These are phyloP conservation scores for Cladophialophora carrionii DNA, from an alignment of 2,329 filamentous ascomycete species.

Conservation along the genomic window DNA sequence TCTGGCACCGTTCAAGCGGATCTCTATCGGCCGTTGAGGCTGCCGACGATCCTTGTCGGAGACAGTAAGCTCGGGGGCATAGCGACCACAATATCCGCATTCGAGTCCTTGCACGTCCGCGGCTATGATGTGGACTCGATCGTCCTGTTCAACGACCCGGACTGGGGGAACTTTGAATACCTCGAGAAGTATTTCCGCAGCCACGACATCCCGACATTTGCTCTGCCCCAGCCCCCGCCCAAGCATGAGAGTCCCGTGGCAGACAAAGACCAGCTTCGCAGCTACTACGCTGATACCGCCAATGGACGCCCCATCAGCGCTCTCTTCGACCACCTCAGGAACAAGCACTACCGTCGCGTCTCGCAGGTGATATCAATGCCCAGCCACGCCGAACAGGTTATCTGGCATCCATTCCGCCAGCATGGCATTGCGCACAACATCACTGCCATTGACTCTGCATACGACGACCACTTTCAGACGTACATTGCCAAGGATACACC, in stretches of 20 bases:
- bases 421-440: constrained; percentile 70
- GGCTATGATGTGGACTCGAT: constrained; percentile 76
- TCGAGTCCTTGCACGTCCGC: constrained; percentile 74
- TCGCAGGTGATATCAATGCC: constrained; percentile 64
- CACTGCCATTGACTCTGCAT: constrained; percentile 76
- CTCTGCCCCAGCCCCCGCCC: constrained; percentile 63
- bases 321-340: constrained; percentile 57
- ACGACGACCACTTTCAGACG: constrained; percentile 77
- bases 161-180: constrained; percentile 71
- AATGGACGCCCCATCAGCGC: constrained; percentile 47
- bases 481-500: constrained; percentile 41
- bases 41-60: constrained; percentile 73
- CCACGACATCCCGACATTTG: constrained; percentile 60
- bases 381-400: constrained; percentile 61
- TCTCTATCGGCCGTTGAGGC: constrained; percentile 72
- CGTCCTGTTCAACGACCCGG: constrained; percentile 67
- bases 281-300: constrained; percentile 64
- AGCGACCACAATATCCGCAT: constrained; percentile 76
- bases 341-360: constrained; percentile 61
- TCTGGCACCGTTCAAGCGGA: constrained; percentile 78
- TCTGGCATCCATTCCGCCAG: constrained; percentile 90
- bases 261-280: constrained; percentile 62
- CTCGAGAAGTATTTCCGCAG: constrained; percentile 68
- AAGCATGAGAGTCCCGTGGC: constrained; percentile 46
- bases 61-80: constrained; percentile 79